phyloP scores from a whole-genome alignment of 225 moss, liverwort and hornwort genomes.

The Lunularia cruciata region DNA sequence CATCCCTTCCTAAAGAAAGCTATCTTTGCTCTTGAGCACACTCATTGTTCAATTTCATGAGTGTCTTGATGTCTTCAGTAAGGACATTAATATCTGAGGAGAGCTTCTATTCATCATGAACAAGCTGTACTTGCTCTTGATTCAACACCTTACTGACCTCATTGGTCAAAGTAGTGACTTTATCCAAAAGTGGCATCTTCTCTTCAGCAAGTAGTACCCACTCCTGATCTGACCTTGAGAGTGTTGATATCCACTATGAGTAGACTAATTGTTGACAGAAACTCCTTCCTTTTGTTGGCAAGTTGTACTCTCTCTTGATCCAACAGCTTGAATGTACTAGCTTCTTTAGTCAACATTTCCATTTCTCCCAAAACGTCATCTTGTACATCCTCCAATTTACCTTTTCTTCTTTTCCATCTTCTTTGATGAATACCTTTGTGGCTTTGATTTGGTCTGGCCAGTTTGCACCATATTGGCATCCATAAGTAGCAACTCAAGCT shows the following conservation, averaged over 20 bases:
- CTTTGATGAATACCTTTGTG: too few relatives aligned
- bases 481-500: conserved; percentile 85
- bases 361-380: conserved; percentile 22
- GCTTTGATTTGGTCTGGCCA: too few relatives aligned
- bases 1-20: conserved; percentile 27
- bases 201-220: conserved; percentile 16
- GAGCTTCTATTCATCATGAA: conserved; percentile 13
- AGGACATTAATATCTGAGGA: conserved; percentile 7
- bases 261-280: conserved; percentile 5
- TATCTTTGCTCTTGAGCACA: conserved; percentile 13
- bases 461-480: conserved; percentile 73
- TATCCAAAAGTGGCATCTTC: conserved; percentile 18
- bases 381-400: too few relatives aligned
- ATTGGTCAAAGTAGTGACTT: conserved; percentile 12
- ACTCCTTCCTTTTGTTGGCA: conserved; percentile 26
- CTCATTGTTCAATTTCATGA: conserved; percentile 19
- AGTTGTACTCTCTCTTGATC: conserved; percentile 20
- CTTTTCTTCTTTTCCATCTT: too few relatives aligned
- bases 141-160: conserved; percentile 32
- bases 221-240: conserved; percentile 32
- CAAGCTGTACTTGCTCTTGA: conserved; percentile 28
- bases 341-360: conserved; percentile 23
- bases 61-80: conserved; percentile 24
- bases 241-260: conserved; percentile 28
- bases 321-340: conserved; percentile 20